Conservation (phyloP, 169 alveolate genomes). For the Cryptosporidium bovis region DNA sequence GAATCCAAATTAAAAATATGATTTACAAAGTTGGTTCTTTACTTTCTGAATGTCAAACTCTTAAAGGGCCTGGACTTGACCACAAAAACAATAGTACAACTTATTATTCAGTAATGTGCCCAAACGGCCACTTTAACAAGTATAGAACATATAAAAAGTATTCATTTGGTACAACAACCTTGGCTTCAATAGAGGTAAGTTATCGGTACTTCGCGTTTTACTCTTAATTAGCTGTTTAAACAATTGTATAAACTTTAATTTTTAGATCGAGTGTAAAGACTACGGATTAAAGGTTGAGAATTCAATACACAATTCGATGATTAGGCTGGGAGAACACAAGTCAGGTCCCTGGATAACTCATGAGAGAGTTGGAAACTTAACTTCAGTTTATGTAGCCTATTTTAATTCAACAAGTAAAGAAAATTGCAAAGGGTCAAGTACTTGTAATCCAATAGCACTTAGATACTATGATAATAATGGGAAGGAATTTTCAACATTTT, state of each 20-base stretch:
- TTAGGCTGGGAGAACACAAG: conserved; percentile 51
- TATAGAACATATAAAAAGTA: conserved; percentile 48
- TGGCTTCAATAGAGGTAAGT: conserved; percentile 75
- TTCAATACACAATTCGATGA: conserved; percentile 23
- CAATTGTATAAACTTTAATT: background rate
- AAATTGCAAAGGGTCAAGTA: conserved; percentile 54
- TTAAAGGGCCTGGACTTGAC: conserved; percentile 44
- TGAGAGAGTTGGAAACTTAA: conserved; percentile 30
- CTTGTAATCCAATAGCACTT: conserved; percentile 55
- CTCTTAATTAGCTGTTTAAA: background rate
- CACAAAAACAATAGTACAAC: conserved; percentile 17
- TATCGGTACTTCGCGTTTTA: background rate
- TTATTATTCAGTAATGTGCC: conserved; percentile 61
- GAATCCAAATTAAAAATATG: conserved; percentile 50
- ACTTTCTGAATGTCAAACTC: conserved; percentile 55
- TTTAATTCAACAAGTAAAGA: conserved; percentile 33
- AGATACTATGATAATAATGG: conserved; percentile 53
- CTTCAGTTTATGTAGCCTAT: conserved; percentile 46
- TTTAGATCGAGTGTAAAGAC: conserved; percentile 51
- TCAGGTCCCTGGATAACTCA: conserved; percentile 50
- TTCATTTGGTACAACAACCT: conserved; percentile 42
- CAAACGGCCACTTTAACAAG: conserved; percentile 53
- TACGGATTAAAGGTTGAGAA: conserved; percentile 33
- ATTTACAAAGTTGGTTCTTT: conserved; percentile 13
- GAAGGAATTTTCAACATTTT: conserved; percentile 51